Base-by-base conservation (phyloP, 768 basidiomycete species). In the Mycena maculata region DNA sequence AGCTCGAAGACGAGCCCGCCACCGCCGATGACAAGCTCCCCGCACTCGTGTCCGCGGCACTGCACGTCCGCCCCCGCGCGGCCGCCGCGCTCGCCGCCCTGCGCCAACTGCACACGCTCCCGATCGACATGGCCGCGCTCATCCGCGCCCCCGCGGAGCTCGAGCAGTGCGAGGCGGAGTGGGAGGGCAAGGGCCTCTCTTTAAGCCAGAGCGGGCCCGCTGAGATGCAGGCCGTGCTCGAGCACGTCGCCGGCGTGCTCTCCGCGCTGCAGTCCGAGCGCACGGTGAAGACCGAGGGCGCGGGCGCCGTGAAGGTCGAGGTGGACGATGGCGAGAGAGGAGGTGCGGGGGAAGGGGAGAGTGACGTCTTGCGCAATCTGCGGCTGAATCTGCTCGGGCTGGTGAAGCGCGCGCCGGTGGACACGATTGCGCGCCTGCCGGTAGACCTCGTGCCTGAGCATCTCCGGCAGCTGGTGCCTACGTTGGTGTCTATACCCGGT, bases 371-470 rank as follows among this genome's bases (percentile, higher is more conserved):
- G 72, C 84, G 85, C 59, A 85, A 88, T 58, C 79, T 93, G 53
- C 85, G 92, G 41, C 80, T 94, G 69, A 93, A 92, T 74, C 80
- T 94, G 30, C 83, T 94, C 28, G 92, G 92, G 2, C 81, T 94
- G 36, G 90, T 91, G 62, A 92, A 93, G 74, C 85, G 92, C 8
- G 92, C 92, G 12, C 93, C 93, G 2, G 73, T 93, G 66, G 90
- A 92, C 71, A 88, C 85, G 63, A 90, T 92, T 58, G 89, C 88
- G 18, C 82, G 82, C 31, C 74, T 92, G 42, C 90, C 90, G 11
- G 80, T 84, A 44, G 88, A 90, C 48, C 76, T 92, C 50, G 89
- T 92, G 2, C 91, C 90, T 2, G 87, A 88, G 70, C 83, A 87
- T 71, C 86, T 92, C 58, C 83, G 90, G 54, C 82, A 83, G 70